These are phyloP conservation scores for Eutrema heterophyllum DNA, from an alignment of 345 rosid species.

Conservation along the genomic window DNA sequence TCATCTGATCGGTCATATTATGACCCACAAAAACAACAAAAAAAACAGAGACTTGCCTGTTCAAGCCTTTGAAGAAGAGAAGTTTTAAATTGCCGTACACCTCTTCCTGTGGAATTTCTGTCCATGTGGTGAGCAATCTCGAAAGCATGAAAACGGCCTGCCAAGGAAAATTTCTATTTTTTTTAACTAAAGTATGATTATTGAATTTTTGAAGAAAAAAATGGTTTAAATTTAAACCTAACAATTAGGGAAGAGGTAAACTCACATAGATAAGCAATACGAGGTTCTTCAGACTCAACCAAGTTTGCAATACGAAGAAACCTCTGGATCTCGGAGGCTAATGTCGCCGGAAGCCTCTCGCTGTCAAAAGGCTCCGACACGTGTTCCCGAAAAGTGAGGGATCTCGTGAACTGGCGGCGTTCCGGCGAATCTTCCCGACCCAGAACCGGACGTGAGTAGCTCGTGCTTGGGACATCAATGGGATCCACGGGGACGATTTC, in stretches of 20 bases:
- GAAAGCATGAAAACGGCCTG: constrained; percentile 90
- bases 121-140: constrained; percentile 76
- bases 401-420: constrained; percentile 32
- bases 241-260: neutral
- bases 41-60: constrained; percentile 37
- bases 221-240: neutral
- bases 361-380: constrained; percentile 74
- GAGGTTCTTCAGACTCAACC: constrained; percentile 65
- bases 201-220: neutral
- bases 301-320: constrained; percentile 89
- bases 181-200: neutral
- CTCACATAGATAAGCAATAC: constrained; percentile 76
- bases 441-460: constrained; percentile 19
- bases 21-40: neutral
- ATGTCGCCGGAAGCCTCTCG: constrained; percentile 75
- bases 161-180: neutral
- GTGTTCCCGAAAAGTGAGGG: constrained; percentile 39
- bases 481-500: constrained; percentile 74
- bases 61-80: constrained; percentile 86
- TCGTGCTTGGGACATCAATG: constrained; percentile 30
- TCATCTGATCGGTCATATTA: neutral
- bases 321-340: constrained; percentile 67
- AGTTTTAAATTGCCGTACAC: constrained; percentile 90
- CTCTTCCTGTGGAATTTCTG: constrained; percentile 63
- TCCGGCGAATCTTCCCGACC: constrained; percentile 3